Evolutionary conservation across 148 eudicot species (phyloP).

Genomic region (Diospyros kaki): DNA sequence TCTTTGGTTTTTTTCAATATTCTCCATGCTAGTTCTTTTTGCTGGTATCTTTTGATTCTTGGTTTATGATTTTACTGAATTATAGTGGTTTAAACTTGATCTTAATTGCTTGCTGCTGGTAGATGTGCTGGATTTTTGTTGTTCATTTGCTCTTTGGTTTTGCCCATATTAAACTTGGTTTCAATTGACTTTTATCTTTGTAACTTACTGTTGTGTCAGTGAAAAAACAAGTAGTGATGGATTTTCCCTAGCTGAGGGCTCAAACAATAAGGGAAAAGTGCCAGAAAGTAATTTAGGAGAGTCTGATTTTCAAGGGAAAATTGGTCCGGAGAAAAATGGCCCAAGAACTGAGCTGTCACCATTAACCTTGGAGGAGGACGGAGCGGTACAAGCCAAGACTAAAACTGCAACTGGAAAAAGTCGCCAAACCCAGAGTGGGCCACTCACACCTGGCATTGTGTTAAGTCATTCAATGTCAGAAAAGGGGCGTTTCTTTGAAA

Average conservation of each 20-base stretch:
- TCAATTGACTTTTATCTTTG: not conserved
- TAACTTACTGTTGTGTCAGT: constrained; percentile 32
- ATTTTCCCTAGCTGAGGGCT: constrained; percentile 23
- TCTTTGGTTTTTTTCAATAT: not conserved
- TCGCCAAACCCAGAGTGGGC: constrained; percentile 82
- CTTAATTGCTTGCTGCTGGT: not conserved
- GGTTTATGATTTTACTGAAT: not conserved
- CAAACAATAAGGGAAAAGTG: constrained; percentile 34
- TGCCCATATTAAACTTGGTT: not conserved
- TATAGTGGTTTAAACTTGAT: not conserved
- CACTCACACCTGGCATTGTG: constrained; percentile 69
- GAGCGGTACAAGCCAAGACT: constrained; percentile 32
- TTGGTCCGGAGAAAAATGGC: constrained; percentile 35
- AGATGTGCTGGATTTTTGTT: not conserved
- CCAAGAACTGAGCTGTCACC: constrained; percentile 41
- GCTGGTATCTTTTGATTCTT: not conserved
- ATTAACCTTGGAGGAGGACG: constrained; percentile 41
- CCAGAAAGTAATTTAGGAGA: constrained; percentile 34
- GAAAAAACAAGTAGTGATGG: constrained; percentile 36
- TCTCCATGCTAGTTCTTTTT: not conserved
- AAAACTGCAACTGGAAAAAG: constrained; percentile 42
- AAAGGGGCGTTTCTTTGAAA: constrained; percentile 54
- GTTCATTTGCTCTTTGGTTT: not conserved
- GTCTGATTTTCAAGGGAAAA: constrained; percentile 34
- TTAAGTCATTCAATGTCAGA: constrained; percentile 62